Conservation (phyloP, 306 rosid genomes). For the Sphenostylis stenocarpa region DNA sequence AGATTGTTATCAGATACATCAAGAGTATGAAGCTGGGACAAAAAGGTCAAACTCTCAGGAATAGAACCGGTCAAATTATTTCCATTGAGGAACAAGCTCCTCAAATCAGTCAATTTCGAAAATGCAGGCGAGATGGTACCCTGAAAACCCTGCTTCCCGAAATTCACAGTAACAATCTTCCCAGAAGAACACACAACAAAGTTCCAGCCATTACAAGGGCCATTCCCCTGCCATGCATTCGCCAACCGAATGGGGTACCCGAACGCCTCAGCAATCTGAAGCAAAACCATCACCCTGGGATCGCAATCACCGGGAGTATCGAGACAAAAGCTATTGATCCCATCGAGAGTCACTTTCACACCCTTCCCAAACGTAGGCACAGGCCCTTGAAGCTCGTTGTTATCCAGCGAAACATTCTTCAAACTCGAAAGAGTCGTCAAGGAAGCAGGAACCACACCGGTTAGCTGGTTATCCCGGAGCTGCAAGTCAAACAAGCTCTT, state of each 20-base stretch:
- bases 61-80: conserved; percentile 71
- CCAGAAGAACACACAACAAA: conserved; percentile 45
- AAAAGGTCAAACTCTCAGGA: conserved; percentile 50
- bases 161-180: conserved; percentile 47
- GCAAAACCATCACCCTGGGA: conserved; percentile 58
- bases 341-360: conserved; percentile 35
- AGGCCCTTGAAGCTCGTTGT: conserved; percentile 81
- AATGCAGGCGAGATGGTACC: conserved; percentile 79
- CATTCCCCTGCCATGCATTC: conserved; percentile 58
- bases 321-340: conserved; percentile 61
- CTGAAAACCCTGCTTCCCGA: conserved; percentile 51
- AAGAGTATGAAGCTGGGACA: conserved; percentile 59
- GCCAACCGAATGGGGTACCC: conserved; percentile 61
- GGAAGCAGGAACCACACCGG: conserved; percentile 65
- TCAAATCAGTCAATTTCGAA: conserved; percentile 61
- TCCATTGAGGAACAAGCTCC: conserved; percentile 45
- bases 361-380: conserved; percentile 45
- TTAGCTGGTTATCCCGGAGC: conserved; percentile 70
- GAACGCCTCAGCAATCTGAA: conserved; percentile 50
- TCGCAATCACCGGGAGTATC: conserved; percentile 52
- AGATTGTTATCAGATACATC: conserved; percentile 77
- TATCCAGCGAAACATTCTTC: conserved; percentile 52
- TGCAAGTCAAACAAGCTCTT: conserved; percentile 52
- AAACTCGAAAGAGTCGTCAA: conserved; percentile 48
- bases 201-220: conserved; percentile 62